Evolutionary conservation across 2,329 filamentous ascomycete species (phyloP), one percentile per base, ranked within the genome.

Genomic region (Thelonectria rubi): DNA sequence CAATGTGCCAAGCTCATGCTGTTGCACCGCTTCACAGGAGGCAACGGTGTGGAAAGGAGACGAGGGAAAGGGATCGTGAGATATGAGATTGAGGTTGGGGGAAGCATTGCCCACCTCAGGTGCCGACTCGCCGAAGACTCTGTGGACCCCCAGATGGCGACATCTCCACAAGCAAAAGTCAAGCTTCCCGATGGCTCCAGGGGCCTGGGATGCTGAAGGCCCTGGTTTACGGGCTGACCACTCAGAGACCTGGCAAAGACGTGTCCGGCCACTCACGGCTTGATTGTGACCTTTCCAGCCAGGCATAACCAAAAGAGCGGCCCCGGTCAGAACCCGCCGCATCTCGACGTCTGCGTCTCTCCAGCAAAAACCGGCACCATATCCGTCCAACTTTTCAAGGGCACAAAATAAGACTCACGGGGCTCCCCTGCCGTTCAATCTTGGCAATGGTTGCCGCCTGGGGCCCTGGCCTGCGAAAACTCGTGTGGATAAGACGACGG

Each of bases 101-200:
- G 17, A 42, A 20, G 40, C 11, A 24, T 18, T 45, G 17, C 42
- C 20, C 11, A 14, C 42, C 20, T 45, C 11, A 17, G 47, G 34
- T 21, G 17, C 45, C 54, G 39, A 39, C 39, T 54, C 42, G 20
- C 54, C 54, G 45, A 56, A 39, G 7, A 10, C 24, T 21, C 34
- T 30, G 37, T 46, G 54, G 50, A 32, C 20, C 45, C 45, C 20
- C 17, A 47, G 45, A 56, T 42, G 45, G 53, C 37, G 45, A 56
- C 43, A 49, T 56, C 21, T 11, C 54, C 54, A 56, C 46, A 37
- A 2, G 34, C 34, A 39, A 37, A 45, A 24, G 21, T 30, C 45
- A 49, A 55, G 53, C 45, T 48, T 48, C 40, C 32, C 43, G 45
- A 49, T 49, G 21, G 53, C 53, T 56, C 24, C 54, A 56, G 54